Conservation (phyloP, 106 monocot species). For the Hemerocallis citrina region DNA sequence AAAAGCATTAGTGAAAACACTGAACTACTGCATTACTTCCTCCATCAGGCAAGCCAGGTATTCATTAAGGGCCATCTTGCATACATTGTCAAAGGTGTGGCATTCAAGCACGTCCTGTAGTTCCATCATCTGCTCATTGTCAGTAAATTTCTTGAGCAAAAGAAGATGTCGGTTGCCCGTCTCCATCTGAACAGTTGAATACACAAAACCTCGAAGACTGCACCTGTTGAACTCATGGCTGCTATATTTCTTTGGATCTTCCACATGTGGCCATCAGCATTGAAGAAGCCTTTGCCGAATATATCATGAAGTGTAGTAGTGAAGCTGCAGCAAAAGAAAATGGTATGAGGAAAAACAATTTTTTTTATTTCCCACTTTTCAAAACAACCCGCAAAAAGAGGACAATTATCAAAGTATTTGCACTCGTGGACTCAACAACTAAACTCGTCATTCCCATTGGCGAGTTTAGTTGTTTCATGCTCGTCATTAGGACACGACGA, state of each 20-base stretch:
- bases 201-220: slow-evolving; percentile 19
- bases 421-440: too few species aligned
- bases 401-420: too few species aligned
- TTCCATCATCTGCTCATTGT: not conserved
- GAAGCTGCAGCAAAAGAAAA: not conserved
- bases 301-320: slow-evolving; percentile 6
- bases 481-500: too few species aligned
- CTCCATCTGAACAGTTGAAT: slow-evolving; percentile 7
- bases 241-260: slow-evolving; percentile 17
- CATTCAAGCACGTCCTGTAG: slow-evolving; percentile 26
- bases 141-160: not conserved
- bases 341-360: too few species aligned
- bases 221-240: slow-evolving; percentile 24
- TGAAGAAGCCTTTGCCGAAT: slow-evolving; percentile 26
- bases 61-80: slow-evolving; percentile 21
- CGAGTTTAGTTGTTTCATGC: too few species aligned
- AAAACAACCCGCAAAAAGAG: too few species aligned
- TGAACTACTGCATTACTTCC: not conserved
- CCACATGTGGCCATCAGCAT: slow-evolving; percentile 20
- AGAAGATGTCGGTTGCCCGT: slow-evolving; percentile 17
- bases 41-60: slow-evolving; percentile 12
- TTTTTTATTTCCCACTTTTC: too few species aligned
- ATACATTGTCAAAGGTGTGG: slow-evolving; percentile 31
- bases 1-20: slow-evolving; percentile 8
- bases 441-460: too few species aligned